These are phyloP conservation scores for Nakazawaea ishiwadae DNA, from an alignment of 805 yeast genomes.

Conservation along the genomic window DNA sequence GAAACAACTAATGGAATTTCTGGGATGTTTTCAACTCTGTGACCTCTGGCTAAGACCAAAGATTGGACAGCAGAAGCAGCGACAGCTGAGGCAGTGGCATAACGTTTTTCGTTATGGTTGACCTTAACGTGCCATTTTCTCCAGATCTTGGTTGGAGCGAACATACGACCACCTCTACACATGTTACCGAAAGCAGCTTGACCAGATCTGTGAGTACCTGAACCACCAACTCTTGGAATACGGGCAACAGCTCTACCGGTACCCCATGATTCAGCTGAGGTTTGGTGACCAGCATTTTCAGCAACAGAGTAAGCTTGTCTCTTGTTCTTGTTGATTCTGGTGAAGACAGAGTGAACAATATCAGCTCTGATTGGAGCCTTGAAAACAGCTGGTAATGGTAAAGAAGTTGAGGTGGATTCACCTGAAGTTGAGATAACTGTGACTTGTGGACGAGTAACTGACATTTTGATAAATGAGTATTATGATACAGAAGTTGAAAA, in stretches of 20 bases:
- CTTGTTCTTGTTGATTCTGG: slow-evolving; percentile 99
- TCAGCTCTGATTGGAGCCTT: slow-evolving; percentile 99
- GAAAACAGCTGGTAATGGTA: slow-evolving; percentile 98
- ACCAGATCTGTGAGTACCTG: slow-evolving; percentile 99
- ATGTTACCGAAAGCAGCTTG: slow-evolving; percentile 99
- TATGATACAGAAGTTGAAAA: slow-evolving; percentile 6
- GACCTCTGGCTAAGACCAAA: slow-evolving; percentile 99
- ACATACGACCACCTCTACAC: slow-evolving; percentile 99
- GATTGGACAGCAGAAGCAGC: slow-evolving; percentile 99
- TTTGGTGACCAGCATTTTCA: slow-evolving; percentile 99
- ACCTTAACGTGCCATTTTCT: slow-evolving; percentile 99
- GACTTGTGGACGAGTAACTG: slow-evolving; percentile 90
- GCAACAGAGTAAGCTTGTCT: slow-evolving; percentile 99
- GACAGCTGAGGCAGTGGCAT: slow-evolving; percentile 99
- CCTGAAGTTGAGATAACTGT: slow-evolving; percentile 88
- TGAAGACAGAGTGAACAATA: slow-evolving; percentile 97
- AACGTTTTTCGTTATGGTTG: slow-evolving; percentile 99
- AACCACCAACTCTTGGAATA: slow-evolving; percentile 99
- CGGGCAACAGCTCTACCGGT: slow-evolving; percentile 99
- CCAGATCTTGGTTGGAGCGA: slow-evolving; percentile 99
- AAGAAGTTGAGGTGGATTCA: slow-evolving; percentile 75
- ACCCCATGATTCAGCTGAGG: slow-evolving; percentile 99
- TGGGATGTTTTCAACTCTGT: slow-evolving; percentile 97
- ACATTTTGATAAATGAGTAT: slow-evolving; percentile 30
- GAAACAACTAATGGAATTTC: slow-evolving; percentile 98